Evolutionary conservation across 192 early-diverging fungal species (phyloP).

Genomic region (Umbelopsis ramanniana): DNA sequence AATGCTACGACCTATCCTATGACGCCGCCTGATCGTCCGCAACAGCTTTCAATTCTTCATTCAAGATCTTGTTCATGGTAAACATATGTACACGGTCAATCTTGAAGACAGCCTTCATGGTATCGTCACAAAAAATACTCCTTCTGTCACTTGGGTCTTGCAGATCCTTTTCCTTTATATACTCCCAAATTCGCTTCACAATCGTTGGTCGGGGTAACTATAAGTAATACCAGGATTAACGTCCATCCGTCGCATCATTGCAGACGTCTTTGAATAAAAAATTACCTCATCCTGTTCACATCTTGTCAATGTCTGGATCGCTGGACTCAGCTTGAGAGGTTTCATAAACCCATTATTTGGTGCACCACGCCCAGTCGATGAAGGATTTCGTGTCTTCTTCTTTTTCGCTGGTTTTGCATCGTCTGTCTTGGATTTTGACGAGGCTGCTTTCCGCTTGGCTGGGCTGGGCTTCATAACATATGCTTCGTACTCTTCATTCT

Average conservation of each 20-base stretch:
- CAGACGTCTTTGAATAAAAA: not conserved
- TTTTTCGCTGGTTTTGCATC: slow-evolving; percentile 28
- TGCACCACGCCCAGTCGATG: slow-evolving; percentile 6
- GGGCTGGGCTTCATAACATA: slow-evolving; percentile 14
- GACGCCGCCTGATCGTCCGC: not conserved
- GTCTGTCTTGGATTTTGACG: slow-evolving; percentile 15
- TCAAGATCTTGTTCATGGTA: slow-evolving; percentile 58
- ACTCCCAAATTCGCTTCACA: slow-evolving; percentile 58
- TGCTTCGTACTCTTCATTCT: slow-evolving; percentile 11
- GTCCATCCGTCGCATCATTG: not conserved
- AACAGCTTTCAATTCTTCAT: slow-evolving; percentile 43
- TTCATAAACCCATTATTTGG: slow-evolving; percentile 47
- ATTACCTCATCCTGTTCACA: slow-evolving; percentile 29
- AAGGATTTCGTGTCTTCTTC: not conserved
- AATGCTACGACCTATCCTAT: not conserved
- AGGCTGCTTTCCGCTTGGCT: not conserved
- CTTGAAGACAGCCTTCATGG: slow-evolving; percentile 47
- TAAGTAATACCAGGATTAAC: not conserved
- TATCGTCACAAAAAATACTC: slow-evolving; percentile 49
- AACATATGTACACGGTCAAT: slow-evolving; percentile 51
- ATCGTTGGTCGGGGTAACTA: slow-evolving; percentile 57
- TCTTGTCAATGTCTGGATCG: slow-evolving; percentile 39
- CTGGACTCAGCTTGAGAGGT: slow-evolving; percentile 40
- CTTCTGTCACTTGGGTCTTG: slow-evolving; percentile 53
- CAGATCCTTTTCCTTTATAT: slow-evolving; percentile 55